A percentile compares a stretch with the other conserved stretches of the same genome.
phyloP scores from a whole-genome alignment of 2,329 filamentous ascomycete genomes.

The Neonectria neomacrospora region DNA sequence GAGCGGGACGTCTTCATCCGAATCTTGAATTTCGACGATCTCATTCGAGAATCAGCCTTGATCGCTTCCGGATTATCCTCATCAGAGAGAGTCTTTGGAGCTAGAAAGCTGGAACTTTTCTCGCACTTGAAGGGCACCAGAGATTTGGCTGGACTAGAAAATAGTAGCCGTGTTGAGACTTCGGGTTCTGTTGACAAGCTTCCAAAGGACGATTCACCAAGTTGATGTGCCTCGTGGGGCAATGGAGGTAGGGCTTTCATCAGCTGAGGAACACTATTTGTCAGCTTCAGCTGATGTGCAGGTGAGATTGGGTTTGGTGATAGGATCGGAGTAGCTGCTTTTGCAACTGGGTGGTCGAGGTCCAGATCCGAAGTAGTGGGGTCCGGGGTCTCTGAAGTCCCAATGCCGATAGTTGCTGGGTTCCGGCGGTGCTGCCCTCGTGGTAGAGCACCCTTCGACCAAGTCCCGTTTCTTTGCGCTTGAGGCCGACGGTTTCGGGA shows the following conservation, averaged over 20 bases:
- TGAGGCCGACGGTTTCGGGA: conserved; percentile 1
- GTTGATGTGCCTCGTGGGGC: conserved; percentile 46
- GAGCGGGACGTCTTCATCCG: conserved; percentile 41
- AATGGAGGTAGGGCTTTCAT: conserved; percentile 64
- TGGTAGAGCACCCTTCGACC: conserved; percentile 1
- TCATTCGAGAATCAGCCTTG: conserved; percentile 9
- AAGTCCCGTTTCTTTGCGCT: background rate
- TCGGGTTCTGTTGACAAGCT: conserved; percentile 16
- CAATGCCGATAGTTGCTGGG: conserved; percentile 39
- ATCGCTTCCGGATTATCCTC: conserved; percentile 6
- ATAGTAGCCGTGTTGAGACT: conserved; percentile 23
- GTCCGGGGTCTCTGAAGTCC: conserved; percentile 16
- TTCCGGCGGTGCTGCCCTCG: conserved; percentile 43
- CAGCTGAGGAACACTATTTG: conserved; percentile 61
- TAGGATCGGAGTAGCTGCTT: conserved; percentile 49
- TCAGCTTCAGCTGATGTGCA: conserved; percentile 56
- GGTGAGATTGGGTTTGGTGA: conserved; percentile 63
- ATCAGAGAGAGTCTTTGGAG: conserved; percentile 2
- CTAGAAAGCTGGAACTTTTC: background rate
- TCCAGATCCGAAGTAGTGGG: background rate
- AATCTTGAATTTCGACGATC: conserved; percentile 45
- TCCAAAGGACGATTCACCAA: conserved; percentile 8
- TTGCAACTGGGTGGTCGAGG: conserved; percentile 7
- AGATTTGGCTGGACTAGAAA: conserved; percentile 28
- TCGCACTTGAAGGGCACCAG: conserved; percentile 12